Evolutionary conservation across 2,329 filamentous ascomycete genomes (phyloP).

Genomic region (Pestalotiopsis sp.): DNA sequence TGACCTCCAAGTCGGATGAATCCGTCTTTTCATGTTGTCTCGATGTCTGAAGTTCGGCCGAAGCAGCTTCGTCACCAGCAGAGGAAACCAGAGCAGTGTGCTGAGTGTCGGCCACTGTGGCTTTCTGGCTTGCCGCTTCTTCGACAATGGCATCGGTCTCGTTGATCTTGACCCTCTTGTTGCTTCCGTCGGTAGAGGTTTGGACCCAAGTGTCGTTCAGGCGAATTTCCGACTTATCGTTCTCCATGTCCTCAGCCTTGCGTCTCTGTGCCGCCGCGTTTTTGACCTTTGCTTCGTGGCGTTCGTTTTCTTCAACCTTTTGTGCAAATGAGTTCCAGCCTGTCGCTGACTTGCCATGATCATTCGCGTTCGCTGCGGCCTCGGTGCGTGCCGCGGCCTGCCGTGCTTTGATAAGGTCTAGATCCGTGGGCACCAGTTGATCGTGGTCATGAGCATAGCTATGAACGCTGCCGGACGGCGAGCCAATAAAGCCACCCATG

Average conservation of each 20-base stretch:
- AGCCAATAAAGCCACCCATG: constrained; percentile 70
- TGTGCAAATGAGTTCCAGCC: constrained; percentile 28
- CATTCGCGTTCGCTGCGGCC: constrained; percentile 19
- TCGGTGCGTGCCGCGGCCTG: constrained; percentile 31
- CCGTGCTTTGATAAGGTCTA: constrained; percentile 65
- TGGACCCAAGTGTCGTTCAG: constrained; percentile 44
- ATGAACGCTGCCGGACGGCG: constrained; percentile 69
- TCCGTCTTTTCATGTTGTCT: not conserved
- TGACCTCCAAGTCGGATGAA: not conserved
- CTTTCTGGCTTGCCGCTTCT: constrained; percentile 1
- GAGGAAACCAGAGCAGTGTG: not conserved
- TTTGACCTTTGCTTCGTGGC: constrained; percentile 25
- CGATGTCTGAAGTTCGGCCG: not conserved
- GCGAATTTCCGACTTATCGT: constrained; percentile 23
- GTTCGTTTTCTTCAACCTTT: constrained; percentile 27
- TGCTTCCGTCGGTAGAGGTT: constrained; percentile 38
- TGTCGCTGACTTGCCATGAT: constrained; percentile 23
- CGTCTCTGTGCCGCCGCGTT: constrained; percentile 27
- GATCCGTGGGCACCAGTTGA: constrained; percentile 87
- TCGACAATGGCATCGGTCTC: not conserved
- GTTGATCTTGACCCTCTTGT: constrained; percentile 44
- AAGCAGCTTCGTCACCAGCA: not conserved
- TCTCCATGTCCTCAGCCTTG: constrained; percentile 24
- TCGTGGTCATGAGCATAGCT: constrained; percentile 72
- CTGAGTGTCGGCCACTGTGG: constrained; percentile 1